Conservation (phyloP, 371 early-diverging fungal genomes). For the Choanephora cucurbitarum region DNA sequence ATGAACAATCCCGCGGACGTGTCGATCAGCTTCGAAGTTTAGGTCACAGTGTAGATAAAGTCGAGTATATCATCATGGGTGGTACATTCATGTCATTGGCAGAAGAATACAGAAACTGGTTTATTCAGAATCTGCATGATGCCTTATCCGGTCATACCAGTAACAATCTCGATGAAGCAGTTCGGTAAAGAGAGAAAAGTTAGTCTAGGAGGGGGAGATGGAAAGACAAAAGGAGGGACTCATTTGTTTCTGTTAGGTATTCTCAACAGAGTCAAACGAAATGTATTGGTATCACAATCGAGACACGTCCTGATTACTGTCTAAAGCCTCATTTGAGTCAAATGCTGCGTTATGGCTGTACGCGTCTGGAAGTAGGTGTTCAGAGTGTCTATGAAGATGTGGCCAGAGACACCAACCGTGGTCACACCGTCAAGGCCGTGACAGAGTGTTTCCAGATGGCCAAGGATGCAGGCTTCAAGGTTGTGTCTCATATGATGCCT, state of each 20-base stretch:
- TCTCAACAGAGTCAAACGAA: slow-evolving; percentile 97
- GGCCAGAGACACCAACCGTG: slow-evolving; percentile 99
- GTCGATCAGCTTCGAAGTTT: slow-evolving; percentile 95
- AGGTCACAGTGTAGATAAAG: slow-evolving; percentile 99
- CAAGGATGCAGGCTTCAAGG: slow-evolving; percentile 99
- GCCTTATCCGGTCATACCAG: slow-evolving; percentile 95
- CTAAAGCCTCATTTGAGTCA: slow-evolving; percentile 97
- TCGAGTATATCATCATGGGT: slow-evolving; percentile 99
- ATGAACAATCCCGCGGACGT: slow-evolving; percentile 96
- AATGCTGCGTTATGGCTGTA: slow-evolving; percentile 99
- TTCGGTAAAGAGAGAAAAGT: slow-evolving; percentile 48
- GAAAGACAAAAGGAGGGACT: background rate
- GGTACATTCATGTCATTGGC: slow-evolving; percentile 99
- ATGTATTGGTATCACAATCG: slow-evolving; percentile 99
- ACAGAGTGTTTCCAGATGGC: slow-evolving; percentile 96
- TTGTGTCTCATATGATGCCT: slow-evolving; percentile 99
- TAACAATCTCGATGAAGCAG: slow-evolving; percentile 96
- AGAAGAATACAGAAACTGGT: slow-evolving; percentile 97
- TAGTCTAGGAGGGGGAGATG: slow-evolving; percentile 18
- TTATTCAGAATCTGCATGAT: slow-evolving; percentile 98
- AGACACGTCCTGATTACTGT: slow-evolving; percentile 99
- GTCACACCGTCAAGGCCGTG: slow-evolving; percentile 99
- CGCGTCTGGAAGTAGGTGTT: slow-evolving; percentile 99
- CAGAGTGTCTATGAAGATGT: slow-evolving; percentile 99
- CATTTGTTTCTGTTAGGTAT: slow-evolving; percentile 51